These are phyloP conservation scores for Solanum neorickii DNA, from an alignment of 257 asterid genomes.

Conservation along the genomic window DNA sequence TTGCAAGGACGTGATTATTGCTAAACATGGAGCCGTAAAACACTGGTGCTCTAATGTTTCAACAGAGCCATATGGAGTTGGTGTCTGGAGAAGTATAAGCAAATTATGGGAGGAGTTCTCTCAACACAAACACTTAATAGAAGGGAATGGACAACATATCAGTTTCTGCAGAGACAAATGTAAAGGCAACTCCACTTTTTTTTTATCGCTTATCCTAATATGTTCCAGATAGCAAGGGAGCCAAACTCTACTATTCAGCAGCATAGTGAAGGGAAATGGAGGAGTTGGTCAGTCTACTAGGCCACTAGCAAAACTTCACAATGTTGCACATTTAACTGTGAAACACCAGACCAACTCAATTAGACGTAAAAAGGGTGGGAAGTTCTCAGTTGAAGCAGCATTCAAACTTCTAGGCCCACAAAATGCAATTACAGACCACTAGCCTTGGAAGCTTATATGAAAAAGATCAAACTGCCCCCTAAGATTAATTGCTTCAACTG, in stretches of 20 bases:
- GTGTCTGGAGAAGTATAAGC: neutral
- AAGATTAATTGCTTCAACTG: neutral
- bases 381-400: neutral
- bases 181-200: neutral
- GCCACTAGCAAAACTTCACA: neutral
- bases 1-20: neutral
- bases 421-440: neutral
- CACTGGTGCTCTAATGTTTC: neutral
- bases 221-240: neutral
- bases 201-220: neutral
- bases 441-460: neutral
- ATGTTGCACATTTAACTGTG: neutral
- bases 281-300: neutral
- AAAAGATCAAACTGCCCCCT: neutral
- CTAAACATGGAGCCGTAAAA: neutral
- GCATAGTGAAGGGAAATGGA: neutral
- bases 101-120: neutral
- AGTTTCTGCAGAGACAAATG: neutral
- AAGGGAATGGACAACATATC: neutral
- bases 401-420: neutral
- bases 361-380: neutral
- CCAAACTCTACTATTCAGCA: neutral
- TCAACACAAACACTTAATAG: neutral
- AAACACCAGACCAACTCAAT: neutral
- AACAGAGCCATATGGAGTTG: neutral